Evolutionary conservation across 2,329 filamentous ascomycete genomes (phyloP).

Genomic region (Colletotrichum spinosum): DNA sequence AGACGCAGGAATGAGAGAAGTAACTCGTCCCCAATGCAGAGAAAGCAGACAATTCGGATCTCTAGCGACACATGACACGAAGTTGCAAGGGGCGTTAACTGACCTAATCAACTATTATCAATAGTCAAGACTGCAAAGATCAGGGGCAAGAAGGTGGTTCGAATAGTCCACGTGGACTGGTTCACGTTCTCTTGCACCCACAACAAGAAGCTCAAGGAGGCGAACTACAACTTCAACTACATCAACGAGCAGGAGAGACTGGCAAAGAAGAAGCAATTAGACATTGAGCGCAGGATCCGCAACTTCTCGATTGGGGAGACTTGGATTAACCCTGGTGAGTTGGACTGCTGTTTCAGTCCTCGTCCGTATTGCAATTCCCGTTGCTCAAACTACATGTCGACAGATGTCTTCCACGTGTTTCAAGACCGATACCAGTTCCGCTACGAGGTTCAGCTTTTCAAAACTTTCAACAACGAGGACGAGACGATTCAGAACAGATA

Average conservation of each 20-base stretch:
- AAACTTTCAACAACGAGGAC: constrained; percentile 24
- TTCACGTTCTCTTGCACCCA: constrained; percentile 58
- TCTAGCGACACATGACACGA: not conserved
- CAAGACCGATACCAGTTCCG: constrained; percentile 70
- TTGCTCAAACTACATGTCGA: not conserved
- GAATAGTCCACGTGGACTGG: constrained; percentile 64
- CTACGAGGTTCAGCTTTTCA: constrained; percentile 69
- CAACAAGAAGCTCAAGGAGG: constrained; percentile 44
- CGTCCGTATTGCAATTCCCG: too few species aligned
- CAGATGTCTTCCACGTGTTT: constrained; percentile 74
- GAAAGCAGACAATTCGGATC: not conserved
- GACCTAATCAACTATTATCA: not conserved
- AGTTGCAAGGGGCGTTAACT: not conserved
- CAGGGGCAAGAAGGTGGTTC: constrained; percentile 45
- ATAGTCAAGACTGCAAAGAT: constrained; percentile 53
- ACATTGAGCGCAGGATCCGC: constrained; percentile 52
- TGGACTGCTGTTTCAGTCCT: too few species aligned
- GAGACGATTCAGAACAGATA: constrained; percentile 48
- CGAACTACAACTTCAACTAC: constrained; percentile 54
- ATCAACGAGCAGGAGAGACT: constrained; percentile 44
- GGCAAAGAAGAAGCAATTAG: constrained; percentile 43
- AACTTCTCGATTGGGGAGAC: constrained; percentile 50
- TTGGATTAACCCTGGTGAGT: constrained; percentile 63
- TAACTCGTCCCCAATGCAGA: not conserved
- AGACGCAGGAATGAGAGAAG: constrained; percentile 23